These are phyloP conservation scores for Ichthyophthirius multifiliis DNA, from an alignment of 169 alveolate genomes.

Conservation along the genomic window DNA sequence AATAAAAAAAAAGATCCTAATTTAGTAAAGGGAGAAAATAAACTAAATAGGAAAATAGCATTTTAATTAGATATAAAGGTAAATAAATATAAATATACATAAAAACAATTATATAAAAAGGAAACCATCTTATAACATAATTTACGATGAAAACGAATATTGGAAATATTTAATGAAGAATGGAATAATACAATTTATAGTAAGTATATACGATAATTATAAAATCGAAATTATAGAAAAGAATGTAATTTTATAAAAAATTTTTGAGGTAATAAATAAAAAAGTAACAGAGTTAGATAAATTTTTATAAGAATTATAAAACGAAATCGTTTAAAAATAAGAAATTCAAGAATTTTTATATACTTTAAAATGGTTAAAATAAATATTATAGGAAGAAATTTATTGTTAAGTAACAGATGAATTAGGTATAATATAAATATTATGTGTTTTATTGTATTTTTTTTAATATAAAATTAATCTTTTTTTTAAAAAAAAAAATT, in stretches of 20 bases:
- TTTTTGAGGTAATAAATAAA: neutral
- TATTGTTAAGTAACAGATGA: too few species aligned
- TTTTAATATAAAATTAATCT: too few species aligned
- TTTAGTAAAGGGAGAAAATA: neutral
- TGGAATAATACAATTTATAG: conserved; percentile 33
- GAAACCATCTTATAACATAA: too few species aligned
- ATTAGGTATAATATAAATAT: too few species aligned
- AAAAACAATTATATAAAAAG: too few species aligned
- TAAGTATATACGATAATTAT: conserved; percentile 34
- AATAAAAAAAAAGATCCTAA: neutral
- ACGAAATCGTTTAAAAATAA: conserved; percentile 23
- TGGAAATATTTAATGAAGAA: conserved; percentile 33
- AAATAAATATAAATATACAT: too few species aligned
- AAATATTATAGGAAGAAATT: too few species aligned
- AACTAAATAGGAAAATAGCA: neutral
- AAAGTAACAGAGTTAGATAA: conserved; percentile 20
- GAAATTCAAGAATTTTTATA: conserved; percentile 7
- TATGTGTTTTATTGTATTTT: too few species aligned
- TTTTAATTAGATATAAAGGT: neutral
- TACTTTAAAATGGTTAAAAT: too few species aligned
- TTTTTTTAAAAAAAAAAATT: too few species aligned
- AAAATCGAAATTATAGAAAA: too few species aligned
- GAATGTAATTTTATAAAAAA: too few species aligned
- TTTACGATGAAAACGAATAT: conserved; percentile 18
- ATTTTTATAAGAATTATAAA: conserved; percentile 10